Percentiles rank a stretch among this genome's conserved stretches.
Evolutionary conservation across 768 basidiomycete species (phyloP).

Genomic region (Lactarius deliciosus): DNA sequence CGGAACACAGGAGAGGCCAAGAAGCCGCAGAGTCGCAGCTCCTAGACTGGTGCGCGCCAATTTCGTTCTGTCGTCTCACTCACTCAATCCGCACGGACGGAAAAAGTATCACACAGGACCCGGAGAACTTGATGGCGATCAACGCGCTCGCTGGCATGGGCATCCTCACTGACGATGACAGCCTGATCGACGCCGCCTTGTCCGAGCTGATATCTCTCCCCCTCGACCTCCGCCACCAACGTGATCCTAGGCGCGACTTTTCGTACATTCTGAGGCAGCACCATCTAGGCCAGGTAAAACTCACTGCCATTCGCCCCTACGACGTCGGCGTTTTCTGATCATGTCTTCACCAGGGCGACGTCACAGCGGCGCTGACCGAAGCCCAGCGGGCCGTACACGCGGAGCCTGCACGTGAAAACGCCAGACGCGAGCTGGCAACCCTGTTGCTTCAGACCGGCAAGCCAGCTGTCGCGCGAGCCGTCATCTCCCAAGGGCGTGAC

Average conservation of each 20-base stretch:
- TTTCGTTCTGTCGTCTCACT: background rate
- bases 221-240: constrained; percentile 56
- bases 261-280: constrained; percentile 72
- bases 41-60: constrained; percentile 70
- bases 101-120: constrained; percentile 69
- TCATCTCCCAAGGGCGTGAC: constrained; percentile 40
- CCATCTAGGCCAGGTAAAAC: constrained; percentile 66
- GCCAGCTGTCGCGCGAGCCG: constrained; percentile 44
- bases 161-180: constrained; percentile 73
- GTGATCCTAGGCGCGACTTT: constrained; percentile 71
- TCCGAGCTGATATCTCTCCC: constrained; percentile 76
- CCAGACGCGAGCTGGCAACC: constrained; percentile 54
- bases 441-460: constrained; percentile 53
- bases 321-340: background rate
- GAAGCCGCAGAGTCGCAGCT: constrained; percentile 78
- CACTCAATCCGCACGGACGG: constrained; percentile 9
- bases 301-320: background rate
- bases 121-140: constrained; percentile 78
- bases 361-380: constrained; percentile 31
- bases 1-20: constrained; percentile 67
- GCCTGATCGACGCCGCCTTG: constrained; percentile 80
- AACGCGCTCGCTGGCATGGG: constrained; percentile 89
- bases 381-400: constrained; percentile 57
- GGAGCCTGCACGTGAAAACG: constrained; percentile 52
- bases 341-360: constrained; percentile 43